phyloP scores from a whole-genome alignment of 345 rosid genomes.

The Balakata baccata region DNA sequence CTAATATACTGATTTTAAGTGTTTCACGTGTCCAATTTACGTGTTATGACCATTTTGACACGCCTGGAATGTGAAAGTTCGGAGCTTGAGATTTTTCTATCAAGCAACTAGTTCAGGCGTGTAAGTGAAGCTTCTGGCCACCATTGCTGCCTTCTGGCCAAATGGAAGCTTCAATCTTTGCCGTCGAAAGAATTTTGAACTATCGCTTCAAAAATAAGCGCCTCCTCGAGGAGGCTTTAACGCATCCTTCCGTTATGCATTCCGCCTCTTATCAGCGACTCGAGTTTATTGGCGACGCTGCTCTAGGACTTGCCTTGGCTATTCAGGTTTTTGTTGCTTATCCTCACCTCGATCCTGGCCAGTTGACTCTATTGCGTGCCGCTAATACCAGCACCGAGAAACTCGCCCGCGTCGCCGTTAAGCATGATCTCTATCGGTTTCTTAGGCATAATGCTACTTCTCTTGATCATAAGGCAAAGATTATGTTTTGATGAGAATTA shows the following conservation, averaged over 20 bases:
- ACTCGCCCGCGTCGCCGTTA: conserved; percentile 70
- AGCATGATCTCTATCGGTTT: conserved; percentile 40
- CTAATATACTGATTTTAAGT: too few relatives aligned
- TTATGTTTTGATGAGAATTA: neutral
- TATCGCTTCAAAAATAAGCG: conserved; percentile 46
- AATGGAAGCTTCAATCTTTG: conserved; percentile 35
- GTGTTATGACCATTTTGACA: too few relatives aligned
- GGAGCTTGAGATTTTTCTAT: too few relatives aligned
- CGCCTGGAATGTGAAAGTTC: too few relatives aligned
- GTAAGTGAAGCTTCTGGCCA: neutral
- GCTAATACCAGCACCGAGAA: conserved; percentile 78
- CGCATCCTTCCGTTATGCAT: conserved; percentile 53
- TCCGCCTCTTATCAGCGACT: conserved; percentile 56
- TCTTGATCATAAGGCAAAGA: conserved; percentile 50
- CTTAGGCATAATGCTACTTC: conserved; percentile 42
- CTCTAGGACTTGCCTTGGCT: conserved; percentile 42
- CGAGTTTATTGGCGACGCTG: conserved; percentile 84
- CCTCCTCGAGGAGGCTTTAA: conserved; percentile 61
- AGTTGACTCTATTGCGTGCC: conserved; percentile 52
- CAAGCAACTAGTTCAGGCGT: too few relatives aligned
- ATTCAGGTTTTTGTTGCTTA: conserved; percentile 47
- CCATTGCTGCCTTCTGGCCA: neutral
- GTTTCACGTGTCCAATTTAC: too few relatives aligned
- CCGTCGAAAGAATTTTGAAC: conserved; percentile 52
- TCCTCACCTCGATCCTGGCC: conserved; percentile 52